A percentile compares a stretch with the other conserved stretches of the same genome.
Conservation (phyloP, 306 rosid species). For the Quercus variabilis region DNA sequence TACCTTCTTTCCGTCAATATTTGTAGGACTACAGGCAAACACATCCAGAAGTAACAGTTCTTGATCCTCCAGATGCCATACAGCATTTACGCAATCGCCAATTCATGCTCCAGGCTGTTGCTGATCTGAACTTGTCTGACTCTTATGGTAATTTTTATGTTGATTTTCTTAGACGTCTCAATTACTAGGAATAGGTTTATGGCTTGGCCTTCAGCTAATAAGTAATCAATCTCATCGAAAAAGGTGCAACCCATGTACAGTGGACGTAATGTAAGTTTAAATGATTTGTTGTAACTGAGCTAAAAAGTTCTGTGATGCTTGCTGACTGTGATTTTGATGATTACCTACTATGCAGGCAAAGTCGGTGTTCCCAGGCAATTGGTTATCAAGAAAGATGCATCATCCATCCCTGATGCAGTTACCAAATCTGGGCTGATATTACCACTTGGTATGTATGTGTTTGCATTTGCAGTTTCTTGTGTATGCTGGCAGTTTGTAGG, state of each 20-base stretch:
- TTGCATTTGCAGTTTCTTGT: conserved; percentile 21
- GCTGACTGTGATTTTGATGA: neutral
- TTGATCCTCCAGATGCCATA: conserved; percentile 97
- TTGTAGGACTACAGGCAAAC: conserved; percentile 75
- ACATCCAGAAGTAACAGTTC: conserved; percentile 88
- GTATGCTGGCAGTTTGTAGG: neutral
- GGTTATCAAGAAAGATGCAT: conserved; percentile 85
- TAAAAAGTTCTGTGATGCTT: conserved; percentile 2
- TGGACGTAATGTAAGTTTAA: neutral
- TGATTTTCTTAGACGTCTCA: neutral
- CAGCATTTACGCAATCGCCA: conserved; percentile 78
- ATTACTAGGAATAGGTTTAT: neutral
- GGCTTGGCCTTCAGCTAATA: conserved; percentile 17
- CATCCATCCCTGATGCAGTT: conserved; percentile 71
- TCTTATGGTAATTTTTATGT: conserved; percentile 51
- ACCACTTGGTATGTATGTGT: conserved; percentile 71
- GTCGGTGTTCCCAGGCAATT: conserved; percentile 79
- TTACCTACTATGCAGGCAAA: conserved; percentile 47
- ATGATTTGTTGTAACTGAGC: neutral
- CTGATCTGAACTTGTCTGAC: conserved; percentile 73
- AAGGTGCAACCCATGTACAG: too few relatives aligned
- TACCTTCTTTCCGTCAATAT: conserved; percentile 6
- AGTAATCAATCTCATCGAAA: too few relatives aligned
- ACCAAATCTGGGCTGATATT: conserved; percentile 58
- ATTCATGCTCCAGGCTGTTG: conserved; percentile 94